Base-by-base conservation (phyloP, 2,329 filamentous ascomycete species). In the Alternaria novae-zelandiae region DNA sequence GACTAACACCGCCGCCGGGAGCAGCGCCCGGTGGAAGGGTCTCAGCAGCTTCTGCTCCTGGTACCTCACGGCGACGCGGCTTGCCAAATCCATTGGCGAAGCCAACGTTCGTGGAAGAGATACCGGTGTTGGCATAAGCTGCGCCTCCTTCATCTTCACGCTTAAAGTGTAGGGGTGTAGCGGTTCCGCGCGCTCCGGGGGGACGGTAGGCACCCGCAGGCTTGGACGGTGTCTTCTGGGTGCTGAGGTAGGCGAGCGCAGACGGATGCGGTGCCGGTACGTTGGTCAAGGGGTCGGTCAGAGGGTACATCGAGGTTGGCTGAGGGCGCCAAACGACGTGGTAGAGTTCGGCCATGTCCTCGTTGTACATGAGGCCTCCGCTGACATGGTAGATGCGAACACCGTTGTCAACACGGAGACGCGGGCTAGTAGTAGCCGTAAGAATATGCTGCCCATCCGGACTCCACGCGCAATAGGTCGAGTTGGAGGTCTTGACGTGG, bases 181-280 rank as follows among this genome's bases (percentile, higher is more conserved):
- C 87, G 67, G 91, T 89, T 56, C 96, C 96, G 70, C 96, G 91
- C 26, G 96, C 96, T 70, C 96, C 96, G 3, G 96, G 96, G 43
- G 96, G 96, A 50, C 96, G 91, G 80, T 99, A 99, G 4, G 96
- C 96, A 70, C 96, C 96, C n/a, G 93, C 94, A 47, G 96, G 94
- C 84, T 99, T 99, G 65, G 93, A 96, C 5, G 96, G 94, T 5
- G 94, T 95, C 87, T 98, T 98, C 74, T 92, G 90, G 4, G 91
- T 94, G 69, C 89, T 91, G 56, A 97, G 86, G 75, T 94, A 97
- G 2, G 90, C 88, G 32, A 91, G 82, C 11, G 95, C 96, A 32
- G 95, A 98, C 8, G 89, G 79, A 78, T 99, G 96, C 9, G 95
- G 91, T 4, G 85, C 84, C 7, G 95, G 95, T 21, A 94, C 83